Evolutionary conservation across 768 basidiomycete genomes (phyloP).

Genomic region (Lactarius deliciosus): DNA sequence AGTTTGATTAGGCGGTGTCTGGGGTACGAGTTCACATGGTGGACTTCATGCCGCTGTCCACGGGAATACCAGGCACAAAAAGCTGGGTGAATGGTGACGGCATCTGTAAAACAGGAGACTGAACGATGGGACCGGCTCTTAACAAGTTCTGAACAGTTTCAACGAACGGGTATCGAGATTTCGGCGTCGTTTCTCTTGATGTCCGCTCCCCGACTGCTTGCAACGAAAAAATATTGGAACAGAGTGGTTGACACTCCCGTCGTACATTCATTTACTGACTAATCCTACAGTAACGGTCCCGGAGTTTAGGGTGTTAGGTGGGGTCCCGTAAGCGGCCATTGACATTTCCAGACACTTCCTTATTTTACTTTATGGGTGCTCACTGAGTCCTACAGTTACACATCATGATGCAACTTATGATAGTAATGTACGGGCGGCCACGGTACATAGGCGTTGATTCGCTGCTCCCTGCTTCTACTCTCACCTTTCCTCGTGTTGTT

Average conservation of each 20-base stretch:
- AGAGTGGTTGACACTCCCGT: background rate
- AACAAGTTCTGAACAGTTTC: background rate
- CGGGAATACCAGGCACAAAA: conserved; percentile 8
- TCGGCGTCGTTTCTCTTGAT: background rate
- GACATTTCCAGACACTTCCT: background rate
- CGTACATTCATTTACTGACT: background rate
- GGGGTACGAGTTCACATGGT: conserved; percentile 23
- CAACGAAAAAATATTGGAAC: background rate
- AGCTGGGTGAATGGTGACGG: conserved; percentile 7
- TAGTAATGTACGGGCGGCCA: background rate
- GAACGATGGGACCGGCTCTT: background rate
- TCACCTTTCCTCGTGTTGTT: background rate
- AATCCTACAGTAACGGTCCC: background rate
- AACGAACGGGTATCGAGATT: conserved; percentile 1
- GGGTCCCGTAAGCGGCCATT: background rate
- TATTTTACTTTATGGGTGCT: background rate
- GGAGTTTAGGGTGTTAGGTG: background rate
- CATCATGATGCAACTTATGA: background rate
- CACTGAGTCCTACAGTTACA: background rate
- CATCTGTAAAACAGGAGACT: conserved; percentile 1
- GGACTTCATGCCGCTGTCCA: background rate
- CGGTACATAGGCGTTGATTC: conserved; percentile 1
- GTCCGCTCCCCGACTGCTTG: background rate
- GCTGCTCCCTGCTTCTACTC: background rate
- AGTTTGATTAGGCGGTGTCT: conserved; percentile 8